phyloP scores from a whole-genome alignment of 129 eudicot genomes.

The Ambrosia trifida region DNA sequence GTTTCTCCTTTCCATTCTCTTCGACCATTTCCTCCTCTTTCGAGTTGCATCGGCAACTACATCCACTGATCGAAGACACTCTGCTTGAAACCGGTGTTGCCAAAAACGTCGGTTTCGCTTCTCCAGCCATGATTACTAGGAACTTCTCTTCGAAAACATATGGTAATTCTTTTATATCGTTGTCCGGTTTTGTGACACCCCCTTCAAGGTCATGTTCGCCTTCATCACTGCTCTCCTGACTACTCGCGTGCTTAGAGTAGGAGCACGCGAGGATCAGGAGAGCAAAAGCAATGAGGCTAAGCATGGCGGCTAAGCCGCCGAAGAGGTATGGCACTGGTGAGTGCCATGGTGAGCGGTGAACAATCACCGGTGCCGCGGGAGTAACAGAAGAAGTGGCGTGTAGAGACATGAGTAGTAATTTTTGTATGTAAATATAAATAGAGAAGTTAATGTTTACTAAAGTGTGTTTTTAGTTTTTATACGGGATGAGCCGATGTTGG shows the following conservation, averaged over 20 bases:
- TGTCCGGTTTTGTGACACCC: constrained; percentile 24
- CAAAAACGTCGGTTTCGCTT: constrained; percentile 54
- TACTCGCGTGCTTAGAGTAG: constrained; percentile 58
- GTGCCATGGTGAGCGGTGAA: constrained; percentile 61
- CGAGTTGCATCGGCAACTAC: constrained; percentile 27
- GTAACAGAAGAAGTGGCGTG: constrained; percentile 21
- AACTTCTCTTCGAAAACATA: constrained; percentile 49
- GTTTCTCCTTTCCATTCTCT: constrained; percentile 20
- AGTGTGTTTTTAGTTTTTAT: background rate
- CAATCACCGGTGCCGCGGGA: constrained; percentile 29
- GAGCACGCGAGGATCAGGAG: constrained; percentile 70
- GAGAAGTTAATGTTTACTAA: background rate
- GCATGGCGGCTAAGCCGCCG: constrained; percentile 74
- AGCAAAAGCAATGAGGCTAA: constrained; percentile 74
- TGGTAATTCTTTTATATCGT: constrained; percentile 8
- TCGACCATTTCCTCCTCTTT: constrained; percentile 18
- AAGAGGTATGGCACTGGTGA: constrained; percentile 80
- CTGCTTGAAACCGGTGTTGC: constrained; percentile 58
- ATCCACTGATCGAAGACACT: constrained; percentile 46
- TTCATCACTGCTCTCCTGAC: constrained; percentile 23
- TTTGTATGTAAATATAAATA: background rate
- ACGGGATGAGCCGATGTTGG: constrained; percentile 18
- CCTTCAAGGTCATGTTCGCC: constrained; percentile 52
- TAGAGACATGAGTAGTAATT: constrained; percentile 23
- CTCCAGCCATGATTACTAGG: constrained; percentile 71